Evolutionary conservation across 441 rosid species (phyloP), one percentile per base, ranked within the genome.

Genomic region (Gossypium lobatum): DNA sequence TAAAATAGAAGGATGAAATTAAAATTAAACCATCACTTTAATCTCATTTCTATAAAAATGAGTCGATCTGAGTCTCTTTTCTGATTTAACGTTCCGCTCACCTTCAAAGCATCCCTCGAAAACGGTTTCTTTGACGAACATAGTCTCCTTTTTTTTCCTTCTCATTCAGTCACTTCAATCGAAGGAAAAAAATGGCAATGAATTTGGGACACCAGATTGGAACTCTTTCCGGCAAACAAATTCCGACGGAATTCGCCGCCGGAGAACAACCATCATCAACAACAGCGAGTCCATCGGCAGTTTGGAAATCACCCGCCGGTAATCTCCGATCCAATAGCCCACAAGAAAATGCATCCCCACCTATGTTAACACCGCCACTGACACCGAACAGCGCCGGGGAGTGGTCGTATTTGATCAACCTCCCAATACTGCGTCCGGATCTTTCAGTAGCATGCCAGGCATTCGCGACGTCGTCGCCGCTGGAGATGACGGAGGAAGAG

Each of bases 381-480:
- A 92, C 93, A 71, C 98, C 97, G 37, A 80, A 85, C 5, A 14
- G 78, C 75, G 46, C 46, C 9, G 60, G 16, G 3, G 34, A 4
- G 81, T 21, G 71, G 77, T 84, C 91, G 54, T 86, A 90, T 10
- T 68, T 83, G 3, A 68, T 86, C 13, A 78, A 81, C 1, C 61
- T 57, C 28, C 73, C 84, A 54, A 83, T 73, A 55, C 85, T 79
- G 52, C 88, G 95, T 1, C 77, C 89, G 31, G 95, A 89, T 85
- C 91, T 92, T 63, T 82, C 96, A 3, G 87, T 81, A 25, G 93
- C 91, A 52, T 89, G 96, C 78, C 84, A 75, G 2, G 97, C 97
- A 10, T 90, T 77, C 61, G 80, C 79, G 67, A 20, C 76, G 65
- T 65, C 80, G 64, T 83, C 75, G 9, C 42, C 42, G 2, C 42